These are phyloP conservation scores for Dissophora globulifera DNA, from an alignment of 192 early-diverging fungal genomes.

Conservation along the genomic window DNA sequence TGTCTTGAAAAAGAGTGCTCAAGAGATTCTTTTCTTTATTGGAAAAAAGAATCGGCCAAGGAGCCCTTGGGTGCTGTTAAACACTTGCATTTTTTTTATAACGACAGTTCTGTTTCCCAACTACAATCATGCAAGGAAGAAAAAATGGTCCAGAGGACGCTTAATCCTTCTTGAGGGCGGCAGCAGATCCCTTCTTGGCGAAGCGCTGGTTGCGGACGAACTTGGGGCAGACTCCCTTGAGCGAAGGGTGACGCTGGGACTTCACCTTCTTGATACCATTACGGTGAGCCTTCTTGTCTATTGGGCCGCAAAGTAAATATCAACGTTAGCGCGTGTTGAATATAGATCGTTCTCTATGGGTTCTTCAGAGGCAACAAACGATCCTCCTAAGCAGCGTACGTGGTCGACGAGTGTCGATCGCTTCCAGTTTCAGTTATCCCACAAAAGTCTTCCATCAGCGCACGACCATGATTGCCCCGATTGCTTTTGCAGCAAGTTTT, in stretches of 20 bases:
- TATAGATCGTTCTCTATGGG: too few relatives aligned
- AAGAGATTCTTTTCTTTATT: neutral
- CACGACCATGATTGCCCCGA: too few relatives aligned
- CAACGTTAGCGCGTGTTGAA: too few relatives aligned
- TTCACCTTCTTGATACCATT: constrained; percentile 99
- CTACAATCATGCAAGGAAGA: constrained; percentile 7
- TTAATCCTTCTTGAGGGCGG: constrained; percentile 62
- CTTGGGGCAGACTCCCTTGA: constrained; percentile 93
- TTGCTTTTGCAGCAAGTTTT: too few relatives aligned
- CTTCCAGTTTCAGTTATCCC: too few relatives aligned
- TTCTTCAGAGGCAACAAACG: too few relatives aligned
- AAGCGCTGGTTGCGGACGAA: constrained; percentile 98
- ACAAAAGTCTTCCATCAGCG: too few relatives aligned
- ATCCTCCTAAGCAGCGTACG: too few relatives aligned
- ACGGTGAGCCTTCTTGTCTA: constrained; percentile 98
- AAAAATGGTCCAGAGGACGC: too few relatives aligned
- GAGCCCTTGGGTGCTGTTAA: constrained; percentile 1
- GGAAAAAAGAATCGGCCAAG: constrained; percentile 3
- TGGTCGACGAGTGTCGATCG: too few relatives aligned
- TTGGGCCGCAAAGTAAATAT: constrained; percentile 1
- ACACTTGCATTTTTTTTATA: constrained; percentile 11
- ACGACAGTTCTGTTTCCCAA: constrained; percentile 4
- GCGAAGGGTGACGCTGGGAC: constrained; percentile 86
- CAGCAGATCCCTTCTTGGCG: constrained; percentile 82
- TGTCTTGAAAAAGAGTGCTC: neutral